Conservation (phyloP, 768 basidiomycete species). For the Lentinula raphanica region DNA sequence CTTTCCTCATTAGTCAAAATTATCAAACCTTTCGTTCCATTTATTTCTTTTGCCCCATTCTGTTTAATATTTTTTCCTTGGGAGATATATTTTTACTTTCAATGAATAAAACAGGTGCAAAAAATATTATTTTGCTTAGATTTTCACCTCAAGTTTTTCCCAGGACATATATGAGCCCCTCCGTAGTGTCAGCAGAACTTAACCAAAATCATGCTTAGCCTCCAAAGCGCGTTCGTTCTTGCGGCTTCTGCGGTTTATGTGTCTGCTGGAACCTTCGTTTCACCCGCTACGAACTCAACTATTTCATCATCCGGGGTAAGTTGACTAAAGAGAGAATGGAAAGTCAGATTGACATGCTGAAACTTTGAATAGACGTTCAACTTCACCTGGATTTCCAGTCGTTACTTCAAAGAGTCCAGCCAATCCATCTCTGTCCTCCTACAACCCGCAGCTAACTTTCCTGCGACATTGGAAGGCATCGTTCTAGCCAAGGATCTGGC, state of each 20-base stretch:
- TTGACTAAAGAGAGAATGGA: neutral
- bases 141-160: too few species aligned
- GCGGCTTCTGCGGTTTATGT: neutral
- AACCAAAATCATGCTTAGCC: neutral
- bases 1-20: too few species aligned
- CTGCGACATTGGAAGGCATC: neutral
- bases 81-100: too few species aligned
- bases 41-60: too few species aligned
- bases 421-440: neutral
- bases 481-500: neutral
- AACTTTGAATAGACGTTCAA: neutral
- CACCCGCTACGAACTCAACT: neutral
- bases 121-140: too few species aligned
- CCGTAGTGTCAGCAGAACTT: neutral
- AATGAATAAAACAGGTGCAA: too few species aligned
- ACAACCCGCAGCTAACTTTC: neutral
- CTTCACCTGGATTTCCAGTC: neutral
- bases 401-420: neutral
- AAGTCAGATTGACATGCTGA: too few species aligned
- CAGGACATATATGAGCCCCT: too few species aligned
- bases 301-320: neutral
- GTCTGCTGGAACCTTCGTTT: constrained; percentile 2
- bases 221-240: neutral
- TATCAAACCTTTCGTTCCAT: too few species aligned
- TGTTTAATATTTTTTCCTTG: too few species aligned